Base-by-base conservation (phyloP, 495 filamentous ascomycete genomes). In the Aspergillus coremiiformis region DNA sequence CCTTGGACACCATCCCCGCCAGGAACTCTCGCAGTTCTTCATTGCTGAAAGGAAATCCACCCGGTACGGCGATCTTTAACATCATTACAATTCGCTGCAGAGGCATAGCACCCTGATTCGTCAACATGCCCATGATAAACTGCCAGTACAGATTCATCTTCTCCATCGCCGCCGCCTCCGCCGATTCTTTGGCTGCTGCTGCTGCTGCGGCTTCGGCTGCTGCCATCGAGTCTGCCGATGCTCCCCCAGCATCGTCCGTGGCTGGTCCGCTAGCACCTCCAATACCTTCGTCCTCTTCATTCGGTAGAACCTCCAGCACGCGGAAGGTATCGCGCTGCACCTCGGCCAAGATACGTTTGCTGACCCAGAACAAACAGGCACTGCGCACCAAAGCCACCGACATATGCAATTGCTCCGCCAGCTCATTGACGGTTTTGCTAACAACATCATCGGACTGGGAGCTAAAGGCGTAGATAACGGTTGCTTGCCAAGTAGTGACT, bases 41-140 rank as follows among this genome's bases (percentile, higher is more conserved):
- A 62, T 92, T 94, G 60, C 76, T 80, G 60, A 91, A 95, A 12
- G 88, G 83, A 60, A 96, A 96, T 6, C 89, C 87, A 12, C 88
- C 90, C 1, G 85, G 80, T 24, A 97, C 84, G 23, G 89, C 77
- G 76, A 98, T 86, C 65, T 85, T 87, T 75, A 98, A 73, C 88
- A 97, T 95, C 85, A 91, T 92, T 4, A 83, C 76, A 52, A 98
- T 91, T 68, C 87, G 82, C 60, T 78, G 78, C 54, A 89, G 62
- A 42, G 85, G 81, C 86, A 95, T 94, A 24, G 83, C 70, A 5
- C 86, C 87, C 52, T 85, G 79, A 65, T 97, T 96, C 52, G 87
- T 97, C 69, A 99, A 71, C 92, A 99, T 96, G 41, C 87, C 89
- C 45, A 87, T 74, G 52, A 99, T 88, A 63, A 93, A 96, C 63